phyloP scores from a whole-genome alignment of 2,329 filamentous ascomycete genomes.

The Pezicula radicicola region DNA sequence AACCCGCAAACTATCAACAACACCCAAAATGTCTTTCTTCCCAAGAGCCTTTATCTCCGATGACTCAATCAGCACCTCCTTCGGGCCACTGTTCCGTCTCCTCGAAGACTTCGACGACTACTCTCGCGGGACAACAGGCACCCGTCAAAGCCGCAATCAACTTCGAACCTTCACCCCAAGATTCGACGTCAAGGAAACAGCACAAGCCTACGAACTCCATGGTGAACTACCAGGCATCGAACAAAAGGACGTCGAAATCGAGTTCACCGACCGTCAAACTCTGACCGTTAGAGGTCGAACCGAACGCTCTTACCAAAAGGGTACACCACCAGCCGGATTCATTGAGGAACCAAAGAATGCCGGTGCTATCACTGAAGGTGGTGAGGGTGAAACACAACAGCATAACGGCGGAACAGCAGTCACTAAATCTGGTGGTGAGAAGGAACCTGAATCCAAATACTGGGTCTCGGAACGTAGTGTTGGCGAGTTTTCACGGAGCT shows the following conservation, averaged over 20 bases:
- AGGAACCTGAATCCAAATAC: conserved; percentile 49
- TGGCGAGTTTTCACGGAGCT: conserved; percentile 63
- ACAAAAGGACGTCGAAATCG: conserved; percentile 68
- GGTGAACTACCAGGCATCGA: conserved; percentile 72
- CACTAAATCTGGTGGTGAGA: conserved; percentile 37
- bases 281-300: conserved; percentile 60
- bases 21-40: conserved; percentile 54
- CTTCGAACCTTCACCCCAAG: conserved; percentile 44
- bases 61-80: conserved; percentile 28
- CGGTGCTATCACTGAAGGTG: not conserved
- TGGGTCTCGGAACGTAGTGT: conserved; percentile 64
- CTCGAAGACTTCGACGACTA: conserved; percentile 59
- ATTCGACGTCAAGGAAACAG: conserved; percentile 72
- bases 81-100: conserved; percentile 57
- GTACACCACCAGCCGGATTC: conserved; percentile 36
- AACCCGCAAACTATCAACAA: too few species aligned
- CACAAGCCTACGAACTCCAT: conserved; percentile 66
- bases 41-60: conserved; percentile 32
- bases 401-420: not conserved
- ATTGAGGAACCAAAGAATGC: conserved; percentile 33
- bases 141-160: not conserved
- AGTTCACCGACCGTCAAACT: conserved; percentile 69
- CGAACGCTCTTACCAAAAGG: conserved; percentile 46
- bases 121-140: conserved; percentile 19
- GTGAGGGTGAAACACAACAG: not conserved